Conservation (phyloP, 148 eudicot genomes). For the Vaccinium myrtillus region DNA sequence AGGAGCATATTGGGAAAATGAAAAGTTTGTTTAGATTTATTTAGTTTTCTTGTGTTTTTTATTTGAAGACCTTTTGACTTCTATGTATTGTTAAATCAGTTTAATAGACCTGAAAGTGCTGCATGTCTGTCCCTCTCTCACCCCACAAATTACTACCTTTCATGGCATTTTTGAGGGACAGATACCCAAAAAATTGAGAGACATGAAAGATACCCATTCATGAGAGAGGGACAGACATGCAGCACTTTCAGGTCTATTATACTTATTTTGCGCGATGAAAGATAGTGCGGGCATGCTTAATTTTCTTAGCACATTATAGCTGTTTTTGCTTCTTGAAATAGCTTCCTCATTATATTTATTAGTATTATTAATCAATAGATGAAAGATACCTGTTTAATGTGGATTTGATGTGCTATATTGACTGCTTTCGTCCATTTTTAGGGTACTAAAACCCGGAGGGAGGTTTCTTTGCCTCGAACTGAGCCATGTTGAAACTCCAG, state of each 20-base stretch:
- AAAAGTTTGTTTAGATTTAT: no score
- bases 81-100: neutral
- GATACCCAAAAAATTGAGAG: no score
- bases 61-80: no score
- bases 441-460: slow-evolving; percentile 91
- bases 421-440: slow-evolving; percentile 32
- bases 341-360: neutral
- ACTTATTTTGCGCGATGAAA: neutral
- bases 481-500: slow-evolving; percentile 82
- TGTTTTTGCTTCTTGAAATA: neutral
- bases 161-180: no score
- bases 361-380: neutral
- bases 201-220: no score
- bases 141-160: no score
- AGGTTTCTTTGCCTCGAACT: slow-evolving; percentile 96
- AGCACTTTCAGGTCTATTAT: neutral
- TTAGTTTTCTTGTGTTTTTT: no score
- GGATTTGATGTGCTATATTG: neutral
- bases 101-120: neutral
- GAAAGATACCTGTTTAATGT: neutral
- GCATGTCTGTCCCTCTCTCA: neutral
- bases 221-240: neutral
- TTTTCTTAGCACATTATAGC: neutral
- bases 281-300: neutral
- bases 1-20: no score